These are phyloP conservation scores for Theobroma cacao DNA, from an alignment of 345 rosid genomes.

Conservation along the genomic window DNA sequence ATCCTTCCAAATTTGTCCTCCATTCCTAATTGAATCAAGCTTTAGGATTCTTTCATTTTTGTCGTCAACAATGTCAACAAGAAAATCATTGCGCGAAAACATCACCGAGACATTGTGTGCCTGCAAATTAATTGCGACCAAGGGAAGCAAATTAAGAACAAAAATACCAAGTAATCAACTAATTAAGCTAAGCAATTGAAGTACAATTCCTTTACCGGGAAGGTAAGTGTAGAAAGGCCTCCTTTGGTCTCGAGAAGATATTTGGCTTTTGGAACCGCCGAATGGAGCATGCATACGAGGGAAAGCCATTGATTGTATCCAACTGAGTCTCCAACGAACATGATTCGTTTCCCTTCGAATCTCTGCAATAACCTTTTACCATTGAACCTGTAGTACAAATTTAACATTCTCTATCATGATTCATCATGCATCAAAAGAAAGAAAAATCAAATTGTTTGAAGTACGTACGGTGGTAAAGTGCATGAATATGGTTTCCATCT, in stretches of 20 bases:
- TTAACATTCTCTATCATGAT: not conserved
- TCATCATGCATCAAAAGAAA: no score
- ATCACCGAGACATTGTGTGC: slow-evolving; percentile 33
- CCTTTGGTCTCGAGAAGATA: slow-evolving; percentile 29
- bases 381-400: slow-evolving; percentile 35
- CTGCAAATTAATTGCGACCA: no score
- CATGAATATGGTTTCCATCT: slow-evolving; percentile 59
- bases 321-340: slow-evolving; percentile 80
- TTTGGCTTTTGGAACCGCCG: slow-evolving; percentile 28
- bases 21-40: slow-evolving; percentile 50
- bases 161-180: no score
- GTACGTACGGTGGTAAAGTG: slow-evolving; percentile 43
- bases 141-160: no score
- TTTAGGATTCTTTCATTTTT: slow-evolving; percentile 40
- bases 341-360: slow-evolving; percentile 45
- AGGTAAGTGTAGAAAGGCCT: slow-evolving; percentile 51
- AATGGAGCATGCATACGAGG: slow-evolving; percentile 68
- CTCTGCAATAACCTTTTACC: slow-evolving; percentile 51
- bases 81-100: slow-evolving; percentile 66
- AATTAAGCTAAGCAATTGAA: not conserved
- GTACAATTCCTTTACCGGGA: slow-evolving; percentile 21
- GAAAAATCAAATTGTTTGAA: no score
- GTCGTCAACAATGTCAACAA: slow-evolving; percentile 51
- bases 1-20: slow-evolving; percentile 38
- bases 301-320: slow-evolving; percentile 83